Evolutionary conservation across 75 land plant species (phyloP).

Genomic region (Gnetum montanum): DNA sequence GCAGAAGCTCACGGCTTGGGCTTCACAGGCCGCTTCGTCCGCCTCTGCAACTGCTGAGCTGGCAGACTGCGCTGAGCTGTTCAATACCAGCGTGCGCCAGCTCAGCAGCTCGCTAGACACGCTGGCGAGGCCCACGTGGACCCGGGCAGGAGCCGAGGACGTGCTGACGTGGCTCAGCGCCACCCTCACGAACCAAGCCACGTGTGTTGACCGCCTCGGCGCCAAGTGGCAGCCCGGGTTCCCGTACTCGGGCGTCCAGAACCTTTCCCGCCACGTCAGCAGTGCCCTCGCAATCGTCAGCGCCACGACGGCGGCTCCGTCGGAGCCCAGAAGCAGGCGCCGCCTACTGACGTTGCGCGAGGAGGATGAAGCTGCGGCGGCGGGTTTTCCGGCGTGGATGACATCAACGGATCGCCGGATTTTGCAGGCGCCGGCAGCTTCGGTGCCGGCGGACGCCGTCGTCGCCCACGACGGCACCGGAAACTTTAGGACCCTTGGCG

Average conservation of each 20-base stretch:
- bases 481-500: conserved; percentile 28
- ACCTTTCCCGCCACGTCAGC: neutral
- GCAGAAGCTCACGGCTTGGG: no score
- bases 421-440: conserved; percentile 12
- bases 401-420: conserved; percentile 10
- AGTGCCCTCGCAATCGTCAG: conserved; percentile 6
- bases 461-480: conserved; percentile 61
- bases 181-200: conserved; percentile 57
- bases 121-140: neutral
- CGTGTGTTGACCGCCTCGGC: conserved; percentile 70
- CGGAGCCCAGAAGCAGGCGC: neutral
- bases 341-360: neutral
- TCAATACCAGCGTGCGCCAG: neutral
- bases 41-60: no score
- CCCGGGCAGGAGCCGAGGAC: neutral
- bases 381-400: conserved; percentile 50
- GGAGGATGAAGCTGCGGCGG: neutral
- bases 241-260: neutral
- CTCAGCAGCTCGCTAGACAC: neutral
- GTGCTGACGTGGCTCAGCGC: conserved; percentile 28
- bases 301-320: neutral
- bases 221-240: neutral
- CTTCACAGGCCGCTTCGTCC: no score
- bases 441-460: conserved; percentile 11
- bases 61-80: conserved; percentile 13